A percentile compares a stretch with the other conserved stretches of the same genome.
Conservation (phyloP, 352 stramenopile genomes). For the Globisporangium lucens region DNA sequence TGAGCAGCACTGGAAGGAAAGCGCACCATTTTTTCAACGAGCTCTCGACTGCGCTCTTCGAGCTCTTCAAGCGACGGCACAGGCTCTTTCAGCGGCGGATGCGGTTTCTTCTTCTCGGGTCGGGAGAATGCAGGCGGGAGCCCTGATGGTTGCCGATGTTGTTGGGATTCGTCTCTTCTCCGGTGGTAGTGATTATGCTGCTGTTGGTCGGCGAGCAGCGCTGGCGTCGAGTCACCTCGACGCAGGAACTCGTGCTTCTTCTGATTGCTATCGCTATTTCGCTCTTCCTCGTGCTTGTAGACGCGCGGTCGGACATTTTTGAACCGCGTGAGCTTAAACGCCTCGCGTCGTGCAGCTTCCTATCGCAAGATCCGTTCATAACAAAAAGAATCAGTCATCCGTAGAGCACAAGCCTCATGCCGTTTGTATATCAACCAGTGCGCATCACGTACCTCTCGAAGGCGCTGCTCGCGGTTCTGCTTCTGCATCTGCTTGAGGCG, state of each 20-base stretch:
- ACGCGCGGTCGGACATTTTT: slow-evolving; percentile 53
- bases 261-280: slow-evolving; percentile 15
- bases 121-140: slow-evolving; percentile 14
- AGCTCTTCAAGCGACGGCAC: slow-evolving; percentile 54
- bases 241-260: slow-evolving; percentile 35
- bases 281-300: slow-evolving; percentile 29
- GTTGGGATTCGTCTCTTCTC: slow-evolving; percentile 2
- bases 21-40: slow-evolving; percentile 30
- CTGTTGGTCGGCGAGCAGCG: slow-evolving; percentile 2
- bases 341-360: slow-evolving; percentile 33
- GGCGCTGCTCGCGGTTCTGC: slow-evolving; percentile 51
- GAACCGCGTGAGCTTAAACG: slow-evolving; percentile 70
- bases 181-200: slow-evolving; percentile 1
- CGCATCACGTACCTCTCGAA: slow-evolving; percentile 27
- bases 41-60: slow-evolving; percentile 32
- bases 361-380: slow-evolving; percentile 11
- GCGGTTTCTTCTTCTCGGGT: slow-evolving; percentile 2
- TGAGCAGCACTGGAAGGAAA: background rate
- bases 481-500: slow-evolving; percentile 56
- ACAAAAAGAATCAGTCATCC: background rate
- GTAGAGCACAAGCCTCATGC: background rate
- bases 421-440: background rate
- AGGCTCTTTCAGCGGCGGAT: slow-evolving; percentile 32
- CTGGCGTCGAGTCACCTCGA: slow-evolving; percentile 19
- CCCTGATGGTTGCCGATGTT: slow-evolving; percentile 4